These are phyloP conservation scores for Fusarium sp. DNA, from an alignment of 2,329 filamentous ascomycete genomes.

Conservation along the genomic window DNA sequence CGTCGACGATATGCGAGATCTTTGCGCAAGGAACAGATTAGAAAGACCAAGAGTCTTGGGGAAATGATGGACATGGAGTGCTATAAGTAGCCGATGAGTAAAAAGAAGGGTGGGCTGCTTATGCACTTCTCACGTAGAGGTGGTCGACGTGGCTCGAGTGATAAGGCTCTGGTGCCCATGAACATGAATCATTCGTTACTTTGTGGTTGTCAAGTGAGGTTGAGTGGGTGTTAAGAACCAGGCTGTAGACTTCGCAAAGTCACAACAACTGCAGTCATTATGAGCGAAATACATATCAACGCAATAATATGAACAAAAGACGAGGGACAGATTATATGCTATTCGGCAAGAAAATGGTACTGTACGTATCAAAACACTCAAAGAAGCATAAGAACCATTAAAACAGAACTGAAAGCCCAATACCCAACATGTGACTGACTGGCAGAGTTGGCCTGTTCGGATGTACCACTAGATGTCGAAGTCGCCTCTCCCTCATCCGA, in stretches of 20 bases:
- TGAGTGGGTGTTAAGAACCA: not conserved
- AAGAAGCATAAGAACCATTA: not conserved
- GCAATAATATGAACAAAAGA: no score
- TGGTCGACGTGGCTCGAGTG: not conserved
- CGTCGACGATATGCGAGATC: no score
- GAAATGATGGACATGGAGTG: not conserved
- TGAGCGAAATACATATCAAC: no score
- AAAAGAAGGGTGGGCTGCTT: not conserved
- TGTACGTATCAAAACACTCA: not conserved
- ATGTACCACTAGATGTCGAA: not conserved
- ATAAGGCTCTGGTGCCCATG: not conserved
- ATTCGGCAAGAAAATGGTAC: fast-evolving
- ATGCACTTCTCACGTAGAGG: not conserved
- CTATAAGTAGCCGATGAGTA: not conserved
- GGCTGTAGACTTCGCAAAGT: not conserved
- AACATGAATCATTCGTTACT: no score
- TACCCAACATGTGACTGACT: not conserved
- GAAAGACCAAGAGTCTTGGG: not conserved
- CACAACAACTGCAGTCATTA: no score
- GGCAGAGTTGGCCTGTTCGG: not conserved
- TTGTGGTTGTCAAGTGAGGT: not conserved
- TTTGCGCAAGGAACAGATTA: no score
- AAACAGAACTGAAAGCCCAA: not conserved
- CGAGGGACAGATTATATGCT: no score
- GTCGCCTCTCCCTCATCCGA: not conserved